Evolutionary conservation across 2,329 filamentous ascomycete species (phyloP), one percentile per base, ranked within the genome.

Genomic region (Xylariales sp.): DNA sequence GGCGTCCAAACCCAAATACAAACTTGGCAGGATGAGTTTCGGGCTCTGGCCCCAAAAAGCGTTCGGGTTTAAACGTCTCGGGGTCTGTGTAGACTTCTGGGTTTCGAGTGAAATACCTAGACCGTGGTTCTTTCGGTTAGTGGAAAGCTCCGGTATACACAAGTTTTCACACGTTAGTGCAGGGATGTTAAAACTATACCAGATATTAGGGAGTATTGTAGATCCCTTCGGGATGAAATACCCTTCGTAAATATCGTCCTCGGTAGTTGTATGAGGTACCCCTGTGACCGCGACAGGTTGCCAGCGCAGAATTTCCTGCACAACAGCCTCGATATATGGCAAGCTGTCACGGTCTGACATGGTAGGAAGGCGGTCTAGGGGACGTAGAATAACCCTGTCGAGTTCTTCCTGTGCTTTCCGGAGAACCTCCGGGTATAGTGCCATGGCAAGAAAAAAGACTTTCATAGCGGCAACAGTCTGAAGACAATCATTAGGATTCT

Each of bases 261-360:
- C 63, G 0, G 63, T 65, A 32, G 70, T 73, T 0, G 68, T 66
- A 34, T 73, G 67, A 0, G 67, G 65, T 0, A 76, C 66, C 0
- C 66, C 60, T 2, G 71, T 46, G 0, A 69, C 65, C 0, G 63
- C 60, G 0, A 67, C 57, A 1, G 65, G 65, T 4, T 63, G 51
- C 65, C 64, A 67, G 1, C 65, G 54, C 4, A 68, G 45, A 1
- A 61, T 65, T 42, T 68, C 65, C 0, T 60, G 59, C 0, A 57
- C 59, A 0, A 67, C 54, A 11, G 65, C 63, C 2, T 50, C 50
- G 1, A 66, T 32, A 14, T 64, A 67, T 8, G 57, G 48, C 0
- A 68, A 47, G 0, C 44, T 46, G 0, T 50, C 41, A 0, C 66
- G 28, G 21, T 68, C 64, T 1, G 62, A 56, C 20, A 67, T 67